These are phyloP conservation scores for Ustilago trichophora DNA, from an alignment of 1,284 basidiomycete species.

Conservation along the genomic window DNA sequence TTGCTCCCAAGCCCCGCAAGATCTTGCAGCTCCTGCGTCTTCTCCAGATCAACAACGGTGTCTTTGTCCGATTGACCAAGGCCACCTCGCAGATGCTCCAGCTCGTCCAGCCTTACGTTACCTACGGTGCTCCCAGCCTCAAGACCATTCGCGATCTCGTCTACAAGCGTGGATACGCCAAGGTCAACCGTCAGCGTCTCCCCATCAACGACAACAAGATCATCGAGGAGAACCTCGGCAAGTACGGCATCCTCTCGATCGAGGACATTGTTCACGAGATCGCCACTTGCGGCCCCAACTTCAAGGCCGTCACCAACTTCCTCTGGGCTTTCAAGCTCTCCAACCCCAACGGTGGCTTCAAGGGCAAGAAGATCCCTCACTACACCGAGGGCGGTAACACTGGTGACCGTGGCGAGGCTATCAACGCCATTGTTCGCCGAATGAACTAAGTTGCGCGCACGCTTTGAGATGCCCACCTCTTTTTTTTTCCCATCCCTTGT, in stretches of 20 bases:
- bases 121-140: conserved; percentile 88
- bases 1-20: conserved; percentile 98
- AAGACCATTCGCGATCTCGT: conserved; percentile 96
- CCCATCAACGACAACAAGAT: conserved; percentile 92
- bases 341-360: conserved; percentile 98
- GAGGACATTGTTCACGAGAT: conserved; percentile 99
- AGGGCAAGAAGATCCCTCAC: conserved; percentile 89
- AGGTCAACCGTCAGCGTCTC: conserved; percentile 96
- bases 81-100: conserved; percentile 98
- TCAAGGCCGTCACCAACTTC: conserved; percentile 88
- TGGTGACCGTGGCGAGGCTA: conserved; percentile 93
- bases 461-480: conserved; percentile 3
- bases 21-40: conserved; percentile 98
- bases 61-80: conserved; percentile 96
- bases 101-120: conserved; percentile 94
- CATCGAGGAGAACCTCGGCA: conserved; percentile 90
- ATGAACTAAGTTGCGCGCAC: conserved; percentile 71
- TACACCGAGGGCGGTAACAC: conserved; percentile 75
- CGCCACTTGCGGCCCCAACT: conserved; percentile 92
- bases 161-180: conserved; percentile 99
- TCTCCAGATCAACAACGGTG: conserved; percentile 99
- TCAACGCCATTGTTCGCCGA: conserved; percentile 95
- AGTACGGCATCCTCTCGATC: conserved; percentile 95
- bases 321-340: conserved; percentile 99
- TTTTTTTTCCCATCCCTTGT: conserved; percentile 32